Evolutionary conservation across 768 basidiomycete genomes (phyloP).

Genomic region (Kondoa malvinella): DNA sequence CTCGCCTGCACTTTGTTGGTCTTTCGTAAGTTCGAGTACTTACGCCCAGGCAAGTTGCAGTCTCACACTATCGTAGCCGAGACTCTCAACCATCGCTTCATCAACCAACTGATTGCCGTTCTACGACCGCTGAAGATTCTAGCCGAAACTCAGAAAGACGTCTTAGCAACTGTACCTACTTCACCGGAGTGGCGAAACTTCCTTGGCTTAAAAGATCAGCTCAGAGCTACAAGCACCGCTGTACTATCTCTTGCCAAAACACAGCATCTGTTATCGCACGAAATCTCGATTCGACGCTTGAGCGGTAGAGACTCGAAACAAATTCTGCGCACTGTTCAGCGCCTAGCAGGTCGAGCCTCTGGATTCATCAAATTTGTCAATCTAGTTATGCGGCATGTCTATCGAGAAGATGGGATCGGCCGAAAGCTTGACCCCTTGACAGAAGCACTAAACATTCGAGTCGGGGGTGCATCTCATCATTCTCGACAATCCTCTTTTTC

Average conservation of each 20-base stretch:
- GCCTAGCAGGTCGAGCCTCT: neutral
- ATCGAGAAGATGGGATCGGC: neutral
- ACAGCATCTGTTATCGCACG: neutral
- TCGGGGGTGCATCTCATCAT: neutral
- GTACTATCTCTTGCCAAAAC: neutral
- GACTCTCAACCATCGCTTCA: slow-evolving; percentile 7
- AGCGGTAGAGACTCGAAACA: neutral
- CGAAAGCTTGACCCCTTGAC: neutral
- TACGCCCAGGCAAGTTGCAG: too few relatives aligned
- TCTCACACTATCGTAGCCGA: too few relatives aligned
- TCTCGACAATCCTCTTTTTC: neutral
- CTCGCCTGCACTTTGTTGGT: neutral
- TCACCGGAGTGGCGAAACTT: neutral
- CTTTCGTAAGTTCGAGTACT: too few relatives aligned
- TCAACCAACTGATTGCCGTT: neutral
- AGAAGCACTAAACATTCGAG: neutral
- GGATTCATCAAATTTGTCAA: slow-evolving; percentile 1
- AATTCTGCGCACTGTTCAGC: neutral
- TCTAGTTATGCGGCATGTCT: neutral
- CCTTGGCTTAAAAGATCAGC: neutral
- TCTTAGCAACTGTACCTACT: neutral
- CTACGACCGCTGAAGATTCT: neutral
- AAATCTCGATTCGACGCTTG: neutral
- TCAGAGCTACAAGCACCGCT: neutral
- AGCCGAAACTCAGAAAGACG: neutral